A percentile compares a stretch with the other conserved stretches of the same genome.
phyloP scores from a whole-genome alignment of 345 rosid genomes.

The Citrus inodora region DNA sequence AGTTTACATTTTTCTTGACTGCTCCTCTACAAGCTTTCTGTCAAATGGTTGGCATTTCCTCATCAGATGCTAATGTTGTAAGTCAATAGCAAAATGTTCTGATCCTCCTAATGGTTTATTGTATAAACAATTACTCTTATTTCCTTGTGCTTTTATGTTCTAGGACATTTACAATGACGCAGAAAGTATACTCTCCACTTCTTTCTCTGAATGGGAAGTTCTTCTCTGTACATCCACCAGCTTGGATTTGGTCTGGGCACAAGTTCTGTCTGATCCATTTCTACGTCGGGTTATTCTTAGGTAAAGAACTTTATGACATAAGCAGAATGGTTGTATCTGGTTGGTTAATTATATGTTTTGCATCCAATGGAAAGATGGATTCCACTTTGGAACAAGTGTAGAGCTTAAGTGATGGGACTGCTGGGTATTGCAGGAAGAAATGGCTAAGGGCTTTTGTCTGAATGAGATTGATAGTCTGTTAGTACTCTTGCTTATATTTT shows the following conservation, averaged over 20 bases:
- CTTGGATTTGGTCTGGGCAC: slow-evolving; percentile 96
- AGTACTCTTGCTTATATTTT: neutral
- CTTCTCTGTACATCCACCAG: slow-evolving; percentile 66
- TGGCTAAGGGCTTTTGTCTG: neutral
- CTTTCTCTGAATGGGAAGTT: slow-evolving; percentile 86
- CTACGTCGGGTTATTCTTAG: slow-evolving; percentile 86
- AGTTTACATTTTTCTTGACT: slow-evolving; percentile 89
- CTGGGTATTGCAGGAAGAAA: neutral
- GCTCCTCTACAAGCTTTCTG: slow-evolving; percentile 89
- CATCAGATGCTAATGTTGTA: slow-evolving; percentile 47
- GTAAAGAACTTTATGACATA: slow-evolving; percentile 28
- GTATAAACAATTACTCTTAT: slow-evolving; percentile 8
- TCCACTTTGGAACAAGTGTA: neutral
- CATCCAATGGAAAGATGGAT: neutral
- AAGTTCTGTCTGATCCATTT: slow-evolving; percentile 80
- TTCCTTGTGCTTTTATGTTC: slow-evolving; percentile 8
- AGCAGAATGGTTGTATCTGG: neutral
- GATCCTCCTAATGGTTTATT: neutral
- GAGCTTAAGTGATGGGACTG: neutral
- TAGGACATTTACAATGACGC: slow-evolving; percentile 66
- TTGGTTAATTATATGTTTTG: neutral
- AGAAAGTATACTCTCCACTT: slow-evolving; percentile 66
- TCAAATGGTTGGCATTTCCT: slow-evolving; percentile 66
- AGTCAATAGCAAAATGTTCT: slow-evolving; percentile 19
- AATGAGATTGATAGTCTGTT: neutral